These are phyloP conservation scores for Boletus speciosus DNA, from an alignment of 768 basidiomycete genomes.

Conservation along the genomic window DNA sequence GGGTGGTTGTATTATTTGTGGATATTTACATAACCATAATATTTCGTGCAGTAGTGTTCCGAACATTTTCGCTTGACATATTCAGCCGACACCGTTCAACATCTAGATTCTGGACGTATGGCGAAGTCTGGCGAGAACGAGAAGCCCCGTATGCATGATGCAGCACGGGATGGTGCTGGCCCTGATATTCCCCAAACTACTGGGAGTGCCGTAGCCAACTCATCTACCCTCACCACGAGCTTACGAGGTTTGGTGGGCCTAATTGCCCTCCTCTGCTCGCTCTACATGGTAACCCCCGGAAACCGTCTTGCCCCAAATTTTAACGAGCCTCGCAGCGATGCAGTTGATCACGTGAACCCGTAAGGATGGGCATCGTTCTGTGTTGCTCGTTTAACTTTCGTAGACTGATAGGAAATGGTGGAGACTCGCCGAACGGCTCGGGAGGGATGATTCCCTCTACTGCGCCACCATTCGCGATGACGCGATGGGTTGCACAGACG, in stretches of 20 bases:
- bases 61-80: too few species aligned
- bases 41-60: too few species aligned
- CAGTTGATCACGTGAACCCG: slow-evolving; percentile 48
- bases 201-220: neutral
- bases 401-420: slow-evolving; percentile 69
- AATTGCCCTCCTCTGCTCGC: slow-evolving; percentile 11
- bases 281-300: slow-evolving; percentile 12
- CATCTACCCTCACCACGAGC: neutral
- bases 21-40: too few species aligned
- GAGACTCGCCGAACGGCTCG: slow-evolving; percentile 63
- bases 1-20: too few species aligned
- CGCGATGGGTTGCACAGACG: slow-evolving; percentile 81
- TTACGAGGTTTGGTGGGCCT: slow-evolving; percentile 14
- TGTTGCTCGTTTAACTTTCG: neutral
- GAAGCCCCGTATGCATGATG: too few species aligned
- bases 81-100: too few species aligned
- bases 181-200: neutral
- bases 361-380: slow-evolving; percentile 21
- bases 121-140: too few species aligned
- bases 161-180: too few species aligned
- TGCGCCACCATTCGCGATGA: slow-evolving; percentile 84
- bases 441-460: slow-evolving; percentile 77
- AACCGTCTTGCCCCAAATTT: slow-evolving; percentile 11
- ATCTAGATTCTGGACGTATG: too few species aligned
- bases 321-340: slow-evolving; percentile 31